Conservation (phyloP, 495 filamentous ascomycete genomes). For the Copromyces sp. region DNA sequence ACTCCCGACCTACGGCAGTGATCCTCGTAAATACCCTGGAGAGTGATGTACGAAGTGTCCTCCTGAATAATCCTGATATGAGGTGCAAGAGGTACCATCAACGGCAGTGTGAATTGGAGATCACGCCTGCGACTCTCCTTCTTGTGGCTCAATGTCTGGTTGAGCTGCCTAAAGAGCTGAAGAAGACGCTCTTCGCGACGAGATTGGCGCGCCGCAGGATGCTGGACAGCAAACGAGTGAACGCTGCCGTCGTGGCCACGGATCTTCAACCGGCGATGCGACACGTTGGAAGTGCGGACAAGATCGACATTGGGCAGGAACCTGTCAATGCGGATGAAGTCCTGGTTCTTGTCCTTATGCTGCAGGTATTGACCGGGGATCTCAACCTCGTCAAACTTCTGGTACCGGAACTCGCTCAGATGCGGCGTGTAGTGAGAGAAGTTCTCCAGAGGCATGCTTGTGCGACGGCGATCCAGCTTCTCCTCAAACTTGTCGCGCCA, state of each 20-base stretch:
- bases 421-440: constrained; percentile 59
- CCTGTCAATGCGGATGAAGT: constrained; percentile 92
- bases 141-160: constrained; percentile 74
- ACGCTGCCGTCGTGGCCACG: constrained; percentile 95
- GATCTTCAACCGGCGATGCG: constrained; percentile 87
- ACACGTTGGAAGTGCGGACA: constrained; percentile 76
- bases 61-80: constrained; percentile 91
- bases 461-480: constrained; percentile 78
- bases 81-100: constrained; percentile 90
- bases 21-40: constrained; percentile 92
- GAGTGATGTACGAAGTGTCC: constrained; percentile 84
- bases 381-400: constrained; percentile 97
- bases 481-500: constrained; percentile 99
- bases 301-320: constrained; percentile 92
- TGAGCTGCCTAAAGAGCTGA: constrained; percentile 97
- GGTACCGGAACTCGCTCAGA: constrained; percentile 91
- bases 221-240: constrained; percentile 90
- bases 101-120: constrained; percentile 86
- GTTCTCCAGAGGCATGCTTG: constrained; percentile 59
- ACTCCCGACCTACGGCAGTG: constrained; percentile 77
- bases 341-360: constrained; percentile 96
- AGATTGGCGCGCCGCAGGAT: constrained; percentile 83
- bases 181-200: constrained; percentile 89
- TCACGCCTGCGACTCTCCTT: constrained; percentile 93
- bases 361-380: constrained; percentile 94